Conservation (phyloP, 2,329 filamentous ascomycete species). For the Trichothecium roseum region DNA sequence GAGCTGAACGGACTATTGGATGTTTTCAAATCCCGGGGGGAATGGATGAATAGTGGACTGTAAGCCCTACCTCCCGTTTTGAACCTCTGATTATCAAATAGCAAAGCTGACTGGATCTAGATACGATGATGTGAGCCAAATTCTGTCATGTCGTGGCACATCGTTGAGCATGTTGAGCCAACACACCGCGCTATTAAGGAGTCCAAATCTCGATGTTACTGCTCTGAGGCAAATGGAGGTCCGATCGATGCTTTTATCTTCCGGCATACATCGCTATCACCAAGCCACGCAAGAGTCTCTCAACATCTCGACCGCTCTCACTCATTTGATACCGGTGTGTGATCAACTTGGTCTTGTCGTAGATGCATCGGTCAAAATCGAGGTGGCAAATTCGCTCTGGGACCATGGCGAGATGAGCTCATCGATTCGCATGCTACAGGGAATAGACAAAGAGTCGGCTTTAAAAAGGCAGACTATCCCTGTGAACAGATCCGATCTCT, state of each 20-base stretch:
- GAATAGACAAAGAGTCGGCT: conserved; percentile 49
- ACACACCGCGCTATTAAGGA: conserved; percentile 50
- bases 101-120: conserved; percentile 25
- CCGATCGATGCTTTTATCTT: conserved; percentile 64
- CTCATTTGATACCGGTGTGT: conserved; percentile 62
- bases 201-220: conserved; percentile 48
- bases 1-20: conserved; percentile 53
- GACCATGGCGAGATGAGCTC: conserved; percentile 83
- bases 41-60: conserved; percentile 78
- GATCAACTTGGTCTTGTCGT: conserved; percentile 62
- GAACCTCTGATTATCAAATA: not conserved
- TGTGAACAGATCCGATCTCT: conserved; percentile 65
- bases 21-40: conserved; percentile 53
- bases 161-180: conserved; percentile 71
- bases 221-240: conserved; percentile 65
- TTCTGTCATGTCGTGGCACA: conserved; percentile 75
- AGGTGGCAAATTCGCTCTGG: conserved; percentile 86
- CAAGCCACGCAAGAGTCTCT: conserved; percentile 77
- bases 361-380: conserved; percentile 66
- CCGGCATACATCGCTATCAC: conserved; percentile 68
- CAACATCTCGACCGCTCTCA: conserved; percentile 75
- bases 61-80: conserved; percentile 30
- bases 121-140: conserved; percentile 67
- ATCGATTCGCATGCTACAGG: conserved; percentile 81
- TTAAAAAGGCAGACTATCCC: conserved; percentile 59